Base-by-base conservation (phyloP, 2,329 filamentous ascomycete genomes). In the Claviceps arundinis region DNA sequence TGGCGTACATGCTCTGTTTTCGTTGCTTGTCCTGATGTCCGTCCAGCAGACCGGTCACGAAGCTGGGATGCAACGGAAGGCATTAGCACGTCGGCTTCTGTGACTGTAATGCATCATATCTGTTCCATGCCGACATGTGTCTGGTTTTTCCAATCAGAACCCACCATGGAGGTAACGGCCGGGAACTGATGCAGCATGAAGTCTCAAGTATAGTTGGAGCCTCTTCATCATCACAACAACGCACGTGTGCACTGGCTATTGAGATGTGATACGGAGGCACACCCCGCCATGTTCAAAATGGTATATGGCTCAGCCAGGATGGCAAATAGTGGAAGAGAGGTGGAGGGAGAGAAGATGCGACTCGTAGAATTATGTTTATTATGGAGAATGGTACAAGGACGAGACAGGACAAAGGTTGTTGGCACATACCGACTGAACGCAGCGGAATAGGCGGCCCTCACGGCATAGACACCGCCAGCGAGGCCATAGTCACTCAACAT, bases 11-110 rank as follows among this genome's bases (percentile, higher is more conserved):
- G 68, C 76, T 84, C 70, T 77, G 77, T 70, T 80, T 87, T 65
- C 72, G 76, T 62, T 72, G 76, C 64, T 78, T 82, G 67, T 82
- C 77, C 65, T 84, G 83, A 60, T 85, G 82, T 47, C 82, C 78
- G 65, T 93, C 87, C 47, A 89, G 74, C 53, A 91, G 77, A 42
- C 87, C 87, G 1, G 87, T 93, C 22, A 91, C 84, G 65, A 93
- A 93, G 56, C 83, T 85, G 57, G 5, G 16, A 26, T 24, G 16
- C 2, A 38, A 30, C 41, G 30, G 37, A 37, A 26, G 37, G 30
- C 34, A 41, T 51, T 47, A 51, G 50, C 34, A 40, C 14, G 26
- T 44, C 38, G n/a, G 24, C 24, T 37, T 26, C 17, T 30, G 22
- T 9, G 30, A 24, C 26, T 38, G 11, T 9, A 9, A 41, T 43